Evolutionary conservation across 2,329 filamentous ascomycete genomes (phyloP).

Genomic region (Penicillium sp.): DNA sequence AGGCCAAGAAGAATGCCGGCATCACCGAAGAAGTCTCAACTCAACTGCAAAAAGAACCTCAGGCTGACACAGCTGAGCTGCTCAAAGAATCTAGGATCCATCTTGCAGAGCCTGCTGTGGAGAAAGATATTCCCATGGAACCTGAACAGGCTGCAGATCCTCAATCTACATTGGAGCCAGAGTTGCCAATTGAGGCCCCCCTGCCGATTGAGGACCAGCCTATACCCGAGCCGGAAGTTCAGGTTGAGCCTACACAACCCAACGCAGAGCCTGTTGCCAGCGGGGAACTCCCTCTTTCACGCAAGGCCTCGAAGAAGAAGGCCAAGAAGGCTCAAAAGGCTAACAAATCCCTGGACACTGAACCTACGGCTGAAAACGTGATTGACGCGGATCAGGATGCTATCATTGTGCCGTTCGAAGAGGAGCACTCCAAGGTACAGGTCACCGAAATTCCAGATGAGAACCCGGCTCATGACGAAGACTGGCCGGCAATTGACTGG

Average conservation of each 20-base stretch:
- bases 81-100: neutral
- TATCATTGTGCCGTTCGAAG: conserved; percentile 3
- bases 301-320: conserved; percentile 35
- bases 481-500: conserved; percentile 41
- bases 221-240: conserved; percentile 2
- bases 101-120: neutral
- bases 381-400: neutral
- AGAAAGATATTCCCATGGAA: neutral
- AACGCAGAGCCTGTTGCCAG: conserved; percentile 6
- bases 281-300: conserved; percentile 7
- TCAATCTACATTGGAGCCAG: neutral
- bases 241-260: neutral
- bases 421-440: conserved; percentile 1
- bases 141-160: neutral
- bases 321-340: conserved; percentile 32
- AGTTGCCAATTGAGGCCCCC: neutral
- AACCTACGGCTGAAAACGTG: neutral
- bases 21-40: conserved; percentile 1
- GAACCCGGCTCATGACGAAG: conserved; percentile 23
- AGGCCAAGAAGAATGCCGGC: conserved; percentile 18
- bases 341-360: conserved; percentile 5
- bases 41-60: neutral
- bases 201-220: neutral
- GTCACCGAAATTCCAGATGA: neutral
- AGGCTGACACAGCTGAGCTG: neutral